These are phyloP conservation scores for Pouteria glomerata DNA, from an alignment of 148 eudicot species.

Conservation along the genomic window DNA sequence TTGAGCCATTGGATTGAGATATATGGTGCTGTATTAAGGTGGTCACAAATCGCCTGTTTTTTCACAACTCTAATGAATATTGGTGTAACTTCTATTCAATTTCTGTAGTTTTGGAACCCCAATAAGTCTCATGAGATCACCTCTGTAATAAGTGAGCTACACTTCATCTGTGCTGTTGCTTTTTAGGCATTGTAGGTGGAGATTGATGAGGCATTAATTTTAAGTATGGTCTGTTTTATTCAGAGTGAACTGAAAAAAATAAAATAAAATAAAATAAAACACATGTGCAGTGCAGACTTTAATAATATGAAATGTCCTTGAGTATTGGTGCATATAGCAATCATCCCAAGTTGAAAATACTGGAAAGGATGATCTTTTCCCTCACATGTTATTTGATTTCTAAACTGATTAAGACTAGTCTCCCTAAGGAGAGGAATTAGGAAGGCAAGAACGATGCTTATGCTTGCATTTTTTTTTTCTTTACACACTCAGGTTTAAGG, in stretches of 20 bases:
- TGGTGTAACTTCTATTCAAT: not conserved
- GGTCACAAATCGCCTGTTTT: not conserved
- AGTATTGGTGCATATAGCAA: not conserved
- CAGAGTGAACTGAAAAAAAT: not conserved
- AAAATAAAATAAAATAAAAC: not conserved
- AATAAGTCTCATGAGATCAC: not conserved
- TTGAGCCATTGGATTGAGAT: not conserved
- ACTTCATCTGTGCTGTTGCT: not conserved
- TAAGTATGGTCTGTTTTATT: not conserved
- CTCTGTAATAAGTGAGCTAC: not conserved
- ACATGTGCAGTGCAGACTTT: not conserved
- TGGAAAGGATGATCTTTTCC: not conserved
- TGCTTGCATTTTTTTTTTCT: not conserved
- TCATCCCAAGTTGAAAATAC: not conserved
- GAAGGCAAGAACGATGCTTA: not conserved
- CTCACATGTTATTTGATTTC: not conserved
- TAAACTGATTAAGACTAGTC: not conserved
- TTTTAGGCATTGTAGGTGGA: not conserved
- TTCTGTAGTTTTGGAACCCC: not conserved
- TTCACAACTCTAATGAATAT: not conserved
- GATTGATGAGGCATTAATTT: not conserved
- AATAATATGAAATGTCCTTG: not conserved
- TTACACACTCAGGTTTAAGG: not conserved
- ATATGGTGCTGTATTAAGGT: not conserved
- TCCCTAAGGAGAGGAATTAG: not conserved